phyloP scores from a whole-genome alignment of 768 basidiomycete species.

The Gyrodon lividus region DNA sequence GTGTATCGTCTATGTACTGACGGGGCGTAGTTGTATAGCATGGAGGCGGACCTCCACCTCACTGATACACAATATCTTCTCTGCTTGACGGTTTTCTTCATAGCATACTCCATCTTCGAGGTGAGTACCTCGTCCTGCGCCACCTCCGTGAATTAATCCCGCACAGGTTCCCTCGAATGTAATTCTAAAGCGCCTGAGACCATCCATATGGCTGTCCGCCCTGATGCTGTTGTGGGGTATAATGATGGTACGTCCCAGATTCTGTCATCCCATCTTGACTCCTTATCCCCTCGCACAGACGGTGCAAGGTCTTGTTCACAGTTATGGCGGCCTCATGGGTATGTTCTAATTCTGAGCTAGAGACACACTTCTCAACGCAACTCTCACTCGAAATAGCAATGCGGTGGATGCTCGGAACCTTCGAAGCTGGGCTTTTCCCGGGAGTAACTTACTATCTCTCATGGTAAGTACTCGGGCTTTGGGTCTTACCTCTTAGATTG shows the following conservation, averaged over 20 bases:
- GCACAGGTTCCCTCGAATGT: constrained; percentile 65
- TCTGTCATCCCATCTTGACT: neutral
- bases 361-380: neutral
- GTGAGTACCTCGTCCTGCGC: constrained; percentile 26
- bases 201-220: constrained; percentile 73
- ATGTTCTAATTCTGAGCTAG: constrained; percentile 15
- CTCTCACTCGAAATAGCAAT: constrained; percentile 41
- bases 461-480: constrained; percentile 44
- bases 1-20: neutral
- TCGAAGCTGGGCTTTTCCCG: constrained; percentile 50
- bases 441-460: constrained; percentile 72
- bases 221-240: constrained; percentile 77
- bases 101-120: constrained; percentile 71
- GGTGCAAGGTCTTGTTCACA: constrained; percentile 66
- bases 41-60: constrained; percentile 58
- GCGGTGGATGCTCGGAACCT: constrained; percentile 70
- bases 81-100: constrained; percentile 59
- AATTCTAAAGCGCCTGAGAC: constrained; percentile 69
- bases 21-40: constrained; percentile 53
- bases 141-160: neutral
- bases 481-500: neutral
- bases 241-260: constrained; percentile 55
- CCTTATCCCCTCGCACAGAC: constrained; percentile 44
- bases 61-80: constrained; percentile 66
- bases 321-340: constrained; percentile 71